These are phyloP conservation scores for Tilletiopsis washingtonensis DNA, from an alignment of 1,284 basidiomycete genomes.

Conservation along the genomic window DNA sequence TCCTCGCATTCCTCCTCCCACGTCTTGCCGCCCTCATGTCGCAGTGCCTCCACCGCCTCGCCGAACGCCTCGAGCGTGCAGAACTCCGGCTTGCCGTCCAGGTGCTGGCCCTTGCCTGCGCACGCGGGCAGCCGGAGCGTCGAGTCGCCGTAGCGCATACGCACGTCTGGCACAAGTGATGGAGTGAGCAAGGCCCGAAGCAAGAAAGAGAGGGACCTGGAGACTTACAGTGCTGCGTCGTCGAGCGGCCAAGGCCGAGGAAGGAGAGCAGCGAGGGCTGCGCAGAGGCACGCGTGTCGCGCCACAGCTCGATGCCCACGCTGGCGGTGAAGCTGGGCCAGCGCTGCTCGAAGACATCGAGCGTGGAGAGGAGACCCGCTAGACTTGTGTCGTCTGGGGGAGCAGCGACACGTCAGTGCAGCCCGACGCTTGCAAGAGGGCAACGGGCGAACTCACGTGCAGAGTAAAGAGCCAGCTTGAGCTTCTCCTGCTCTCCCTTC, in stretches of 20 bases:
- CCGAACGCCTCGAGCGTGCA: constrained; percentile 65
- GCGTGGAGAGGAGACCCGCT: constrained; percentile 60
- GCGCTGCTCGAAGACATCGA: constrained; percentile 69
- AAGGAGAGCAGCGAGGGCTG: constrained; percentile 3
- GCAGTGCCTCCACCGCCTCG: constrained; percentile 37
- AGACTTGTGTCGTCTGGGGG: constrained; percentile 60
- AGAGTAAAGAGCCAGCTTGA: constrained; percentile 51
- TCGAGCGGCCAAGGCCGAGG: neutral
- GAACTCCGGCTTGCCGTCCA: constrained; percentile 65
- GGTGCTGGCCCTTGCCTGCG: constrained; percentile 60
- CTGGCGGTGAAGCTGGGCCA: constrained; percentile 48
- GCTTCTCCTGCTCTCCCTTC: constrained; percentile 17
- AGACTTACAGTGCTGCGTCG: constrained; percentile 8
- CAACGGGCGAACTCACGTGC: constrained; percentile 3
- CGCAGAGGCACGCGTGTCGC: constrained; percentile 3
- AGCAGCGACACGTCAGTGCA: constrained; percentile 49
- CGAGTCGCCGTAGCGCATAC: constrained; percentile 68
- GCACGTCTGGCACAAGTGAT: constrained; percentile 51
- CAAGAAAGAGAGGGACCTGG: neutral
- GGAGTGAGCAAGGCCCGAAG: constrained; percentile 9
- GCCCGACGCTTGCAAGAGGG: neutral
- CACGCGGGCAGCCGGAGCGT: constrained; percentile 62
- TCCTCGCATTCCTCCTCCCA: constrained; percentile 37
- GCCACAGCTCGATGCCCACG: constrained; percentile 37
- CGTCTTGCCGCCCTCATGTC: constrained; percentile 25